Base-by-base conservation (phyloP, 2,329 filamentous ascomycete genomes). In the Orbilia quercus region DNA sequence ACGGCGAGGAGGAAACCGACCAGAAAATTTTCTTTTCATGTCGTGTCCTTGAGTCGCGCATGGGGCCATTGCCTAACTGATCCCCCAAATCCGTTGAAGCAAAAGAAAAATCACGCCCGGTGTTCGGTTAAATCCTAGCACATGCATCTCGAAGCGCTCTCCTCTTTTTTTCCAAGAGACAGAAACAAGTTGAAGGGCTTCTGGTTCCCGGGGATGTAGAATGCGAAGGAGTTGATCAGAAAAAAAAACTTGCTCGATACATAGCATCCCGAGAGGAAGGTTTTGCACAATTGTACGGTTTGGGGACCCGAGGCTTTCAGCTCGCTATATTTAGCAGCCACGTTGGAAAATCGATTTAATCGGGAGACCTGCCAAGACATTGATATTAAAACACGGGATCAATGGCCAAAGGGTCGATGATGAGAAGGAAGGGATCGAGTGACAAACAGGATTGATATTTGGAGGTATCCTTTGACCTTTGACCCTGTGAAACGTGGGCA, bases 301-400 rank as follows among this genome's bases (percentile, higher is more conserved):
- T 20, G 51, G 59, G 45, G 36, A 71, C 45, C 20, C 47, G 23
- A 53, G 42, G 20, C 18, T 7, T 54, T 72, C 67, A 72, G 67
- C 67, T 60, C 38, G 51, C 67, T 72, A 72, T 64, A 64, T 72
- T 72, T 72, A 72, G 67, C 58, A 59, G 23, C 28, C 12, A 25
- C 5, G 40, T 36, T 36, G 20, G 40, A 58, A 44, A 34, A 20
- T 12, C 23, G 28, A n/a, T n/a, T n/a, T n/a, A n/a, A n/a, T n/a
- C n/a, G n/a, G 18, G 23, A 44, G 22, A 48, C 50, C 22, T 53
- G 66, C 67, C 67, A 72, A 72, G 58, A 64, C 23, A 23, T 53
- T 44, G 36, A 60, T 34, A 72, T 62, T 40, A 36, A 34, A n/a
- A 71, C 58, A 53, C 53, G 59, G 53, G 51, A 48, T 65, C 51